Conservation (phyloP, 352 stramenopile species). For the Blastocystis sp. region DNA sequence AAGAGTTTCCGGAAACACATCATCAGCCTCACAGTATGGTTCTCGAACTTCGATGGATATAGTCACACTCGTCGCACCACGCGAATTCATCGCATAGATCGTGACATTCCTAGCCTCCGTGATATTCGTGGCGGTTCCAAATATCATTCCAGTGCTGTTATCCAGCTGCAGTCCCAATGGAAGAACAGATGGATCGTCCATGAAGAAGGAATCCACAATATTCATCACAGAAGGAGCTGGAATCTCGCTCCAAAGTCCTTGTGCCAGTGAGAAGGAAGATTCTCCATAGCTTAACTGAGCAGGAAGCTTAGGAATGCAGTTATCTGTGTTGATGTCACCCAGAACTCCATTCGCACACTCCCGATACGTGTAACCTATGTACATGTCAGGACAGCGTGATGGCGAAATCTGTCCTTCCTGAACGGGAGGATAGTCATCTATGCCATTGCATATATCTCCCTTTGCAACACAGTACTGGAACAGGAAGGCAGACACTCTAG, state of each 20-base stretch:
- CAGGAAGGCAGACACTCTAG: not conserved
- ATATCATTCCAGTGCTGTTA: not conserved
- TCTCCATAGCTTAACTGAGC: not conserved
- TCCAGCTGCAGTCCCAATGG: not conserved
- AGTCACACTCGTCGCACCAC: not conserved
- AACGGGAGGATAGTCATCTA: not conserved
- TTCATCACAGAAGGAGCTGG: not conserved
- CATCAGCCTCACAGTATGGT: not conserved
- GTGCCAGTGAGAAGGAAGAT: not conserved
- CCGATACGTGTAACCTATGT: not conserved
- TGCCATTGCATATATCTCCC: not conserved
- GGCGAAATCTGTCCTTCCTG: slow-evolving; percentile 33
- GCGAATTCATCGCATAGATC: not conserved
- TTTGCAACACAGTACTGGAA: not conserved
- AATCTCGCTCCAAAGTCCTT: not conserved
- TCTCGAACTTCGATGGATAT: not conserved
- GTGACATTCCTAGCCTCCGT: not conserved
- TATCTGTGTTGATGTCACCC: not conserved
- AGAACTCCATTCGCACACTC: not conserved
- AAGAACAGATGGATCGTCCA: not conserved
- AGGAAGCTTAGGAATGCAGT: not conserved
- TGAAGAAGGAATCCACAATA: not conserved
- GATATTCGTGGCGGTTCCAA: not conserved
- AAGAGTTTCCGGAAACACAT: not conserved
- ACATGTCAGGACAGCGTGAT: not conserved